Evolutionary conservation across 345 rosid genomes (phyloP).

Genomic region (Cardamine resedifolia): DNA sequence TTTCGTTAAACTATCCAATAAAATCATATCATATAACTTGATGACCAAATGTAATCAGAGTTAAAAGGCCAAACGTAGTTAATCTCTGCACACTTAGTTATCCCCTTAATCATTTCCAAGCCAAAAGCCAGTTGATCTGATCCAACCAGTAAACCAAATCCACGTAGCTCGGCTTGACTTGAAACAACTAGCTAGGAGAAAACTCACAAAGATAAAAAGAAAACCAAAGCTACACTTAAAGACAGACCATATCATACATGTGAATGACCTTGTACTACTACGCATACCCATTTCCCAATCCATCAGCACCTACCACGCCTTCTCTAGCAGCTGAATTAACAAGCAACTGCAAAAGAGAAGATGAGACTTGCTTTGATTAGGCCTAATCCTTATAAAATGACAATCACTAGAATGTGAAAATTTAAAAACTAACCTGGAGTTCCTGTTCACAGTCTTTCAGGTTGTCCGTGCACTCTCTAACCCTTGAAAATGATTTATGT

Average conservation of each 20-base stretch:
- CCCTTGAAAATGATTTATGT: slow-evolving; percentile 59
- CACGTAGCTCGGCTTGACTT: slow-evolving; percentile 1
- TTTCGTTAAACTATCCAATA: not conserved
- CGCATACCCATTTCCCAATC: slow-evolving; percentile 22
- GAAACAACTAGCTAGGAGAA: not conserved
- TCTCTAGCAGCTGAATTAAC: slow-evolving; percentile 31
- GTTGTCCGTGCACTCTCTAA: slow-evolving; percentile 57
- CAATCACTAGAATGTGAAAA: slow-evolving; percentile 3
- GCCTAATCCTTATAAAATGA: not conserved
- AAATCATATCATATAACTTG: not conserved
- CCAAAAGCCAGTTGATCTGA: too few relatives aligned
- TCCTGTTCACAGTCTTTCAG: slow-evolving; percentile 71
- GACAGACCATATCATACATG: slow-evolving; percentile 18
- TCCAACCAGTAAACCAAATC: too few relatives aligned
- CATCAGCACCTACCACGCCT: slow-evolving; percentile 26
- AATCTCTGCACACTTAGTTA: not conserved
- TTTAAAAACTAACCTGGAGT: slow-evolving; percentile 58
- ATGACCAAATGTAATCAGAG: not conserved
- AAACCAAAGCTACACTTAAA: not conserved
- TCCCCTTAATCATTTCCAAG: not conserved
- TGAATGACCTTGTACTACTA: slow-evolving; percentile 10
- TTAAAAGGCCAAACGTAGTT: not conserved
- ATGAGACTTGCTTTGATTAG: not conserved
- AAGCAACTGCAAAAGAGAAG: slow-evolving; percentile 21
- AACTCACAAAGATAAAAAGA: not conserved